Evolutionary conservation across 2,329 filamentous ascomycete species (phyloP), one percentile per base, ranked within the genome.

Genomic region (Phaeoacremonium minimum): DNA sequence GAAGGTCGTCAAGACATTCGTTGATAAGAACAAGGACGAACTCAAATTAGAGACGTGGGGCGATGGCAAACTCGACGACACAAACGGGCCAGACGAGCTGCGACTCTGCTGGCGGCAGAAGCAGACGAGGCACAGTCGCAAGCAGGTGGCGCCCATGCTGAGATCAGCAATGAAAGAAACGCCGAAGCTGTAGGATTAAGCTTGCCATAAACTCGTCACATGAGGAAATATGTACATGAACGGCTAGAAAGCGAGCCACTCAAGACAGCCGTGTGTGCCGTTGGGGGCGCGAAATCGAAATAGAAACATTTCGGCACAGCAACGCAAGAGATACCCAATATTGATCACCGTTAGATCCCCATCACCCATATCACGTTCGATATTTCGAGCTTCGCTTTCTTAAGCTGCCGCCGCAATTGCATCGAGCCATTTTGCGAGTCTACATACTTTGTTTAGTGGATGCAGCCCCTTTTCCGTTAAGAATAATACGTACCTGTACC

Each of bases 101-200:
- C 69, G 78, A 48, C 67, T 66, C 42, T 76, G 78, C 16, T 91
- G 86, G 86, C 66, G 62, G 47, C 86, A 91, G 62, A 66, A 69
- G 15, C 71, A 74, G 42, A 49, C 83, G 29, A 72, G 73, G 30
- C 64, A 75, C 39, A 83, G 79, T 48, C 66, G 81, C 46, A 85
- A 85, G 59, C 80, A 87, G 56, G 71, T 91, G 17, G 82, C 77
- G 19, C 77, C 84, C 11, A 66, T 85, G 46, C 50, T 85, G 51
- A 72, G 80, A 39, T 73, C 83, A 45, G 71, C 67, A 0, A 64
- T 80, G 53, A 62, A 58, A 46, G 47, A 46, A 30, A 38, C 40
- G 14, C 43, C 50, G n/a, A 57, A 45, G 22, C 19, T 45, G 9
- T 43, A 32, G 38, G 22, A n/a, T n/a, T n/a, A n/a, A n/a, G n/a